These are phyloP conservation scores for Dissoconium aciculare DNA, from an alignment of 2,329 filamentous ascomycete species.

Conservation along the genomic window DNA sequence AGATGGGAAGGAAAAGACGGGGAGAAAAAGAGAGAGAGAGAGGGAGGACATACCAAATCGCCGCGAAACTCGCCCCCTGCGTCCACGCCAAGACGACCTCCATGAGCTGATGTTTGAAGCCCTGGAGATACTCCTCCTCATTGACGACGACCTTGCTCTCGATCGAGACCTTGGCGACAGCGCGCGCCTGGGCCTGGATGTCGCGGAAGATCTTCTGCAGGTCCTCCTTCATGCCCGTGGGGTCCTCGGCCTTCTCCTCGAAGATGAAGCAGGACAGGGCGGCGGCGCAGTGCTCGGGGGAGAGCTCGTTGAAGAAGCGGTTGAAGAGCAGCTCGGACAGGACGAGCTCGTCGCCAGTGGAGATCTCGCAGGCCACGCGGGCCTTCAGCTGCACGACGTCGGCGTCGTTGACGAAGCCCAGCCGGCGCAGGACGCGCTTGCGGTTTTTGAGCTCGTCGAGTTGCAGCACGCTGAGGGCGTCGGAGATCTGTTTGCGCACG, in stretches of 20 bases:
- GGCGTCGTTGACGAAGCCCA: conserved; percentile 88
- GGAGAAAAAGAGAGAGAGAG: conserved; percentile 4
- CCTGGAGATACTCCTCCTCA: conserved; percentile 81
- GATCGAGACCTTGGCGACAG: conserved; percentile 82
- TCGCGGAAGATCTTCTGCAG: conserved; percentile 73
- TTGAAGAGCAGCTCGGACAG: conserved; percentile 90
- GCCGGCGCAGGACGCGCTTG: conserved; percentile 82
- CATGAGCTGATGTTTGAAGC: conserved; percentile 92
- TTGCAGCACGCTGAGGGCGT: conserved; percentile 77
- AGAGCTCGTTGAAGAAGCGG: conserved; percentile 91
- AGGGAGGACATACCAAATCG: conserved; percentile 66
- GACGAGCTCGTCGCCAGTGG: conserved; percentile 86
- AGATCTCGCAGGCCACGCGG: conserved; percentile 94
- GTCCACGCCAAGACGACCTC: conserved; percentile 90
- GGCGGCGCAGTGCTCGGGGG: conserved; percentile 72
- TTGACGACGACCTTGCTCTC: conserved; percentile 91
- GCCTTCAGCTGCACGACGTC: conserved; percentile 96
- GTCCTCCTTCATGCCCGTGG: conserved; percentile 59
- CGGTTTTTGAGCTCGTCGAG: conserved; percentile 91
- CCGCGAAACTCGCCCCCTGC: conserved; percentile 73
- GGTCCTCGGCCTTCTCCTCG: conserved; percentile 80
- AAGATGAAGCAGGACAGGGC: conserved; percentile 92
- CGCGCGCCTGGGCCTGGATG: conserved; percentile 71
- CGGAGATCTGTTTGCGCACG: conserved; percentile 72
- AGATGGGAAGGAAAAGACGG: conserved; percentile 3